Evolutionary conservation across 805 yeast genomes (phyloP), one percentile per base, ranked within the genome.

Genomic region (Sugiyamaella floridensis): DNA sequence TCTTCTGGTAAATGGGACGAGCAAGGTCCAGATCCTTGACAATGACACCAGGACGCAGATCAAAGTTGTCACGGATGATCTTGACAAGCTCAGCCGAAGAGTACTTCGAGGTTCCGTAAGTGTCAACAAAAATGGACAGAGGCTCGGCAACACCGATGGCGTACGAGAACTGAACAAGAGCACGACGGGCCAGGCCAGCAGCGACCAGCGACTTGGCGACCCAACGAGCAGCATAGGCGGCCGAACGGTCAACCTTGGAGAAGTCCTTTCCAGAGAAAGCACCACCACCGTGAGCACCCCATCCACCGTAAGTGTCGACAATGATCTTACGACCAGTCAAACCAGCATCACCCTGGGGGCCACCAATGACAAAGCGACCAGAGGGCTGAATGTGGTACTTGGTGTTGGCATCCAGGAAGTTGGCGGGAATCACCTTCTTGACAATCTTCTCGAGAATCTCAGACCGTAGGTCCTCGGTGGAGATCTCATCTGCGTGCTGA

Each of bases 281-380:
- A 81, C 99, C 99, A 81, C 99, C 99, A 78, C 99, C 99, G 81
- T 93, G 99, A 69, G 99, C 98, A 77, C 99, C 97, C 95, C 99
- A 95, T 69, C 99, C 99, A 80, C 99, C 99, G 79, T 93, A 93
- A 61, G 99, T 95, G 76, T 93, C 99, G 71, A 93, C 99, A 68
- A 93, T 93, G 75, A 93, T 93, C 81, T 93, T 93, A 80, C 99
- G 89, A 75, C 99, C 99, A 64, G 99, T 93, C 71, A 93, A 79
- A 81, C 99, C 99, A 63, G 99, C 99, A 73, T 93, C 99, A 83
- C 99, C 99, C 78, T 93, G 99, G 65, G 99, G 99, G 74, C 99
- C 99, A 79, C 99, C 99, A 71, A 93, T 93, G 68, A 93, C 97
- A 83, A 93, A 93, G 77, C 98, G 86, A 66, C 99, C 99, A 60